Evolutionary conservation across 257 asterid genomes (phyloP).

Genomic region (Gardenia jasminoides): DNA sequence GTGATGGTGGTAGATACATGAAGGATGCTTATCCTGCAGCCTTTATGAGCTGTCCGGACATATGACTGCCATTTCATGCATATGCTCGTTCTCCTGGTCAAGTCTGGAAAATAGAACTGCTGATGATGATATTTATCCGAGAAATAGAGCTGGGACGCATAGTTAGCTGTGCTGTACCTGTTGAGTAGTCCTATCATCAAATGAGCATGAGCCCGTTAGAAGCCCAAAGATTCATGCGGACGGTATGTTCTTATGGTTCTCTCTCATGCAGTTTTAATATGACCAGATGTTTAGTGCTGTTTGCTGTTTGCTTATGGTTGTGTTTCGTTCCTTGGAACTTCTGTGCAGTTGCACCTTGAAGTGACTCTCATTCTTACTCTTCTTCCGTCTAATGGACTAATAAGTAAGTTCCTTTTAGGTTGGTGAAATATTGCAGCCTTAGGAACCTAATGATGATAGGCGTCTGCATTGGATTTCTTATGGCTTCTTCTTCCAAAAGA

Average conservation of each 20-base stretch:
- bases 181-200: slow-evolving; percentile 59
- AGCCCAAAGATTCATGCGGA: slow-evolving; percentile 58
- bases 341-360: not conserved
- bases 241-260: slow-evolving; percentile 40
- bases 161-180: slow-evolving; percentile 82
- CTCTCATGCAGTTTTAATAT: not conserved
- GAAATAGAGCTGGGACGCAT: slow-evolving; percentile 72
- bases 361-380: not conserved
- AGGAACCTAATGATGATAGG: not conserved
- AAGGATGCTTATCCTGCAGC: not conserved
- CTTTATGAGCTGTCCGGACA: not conserved
- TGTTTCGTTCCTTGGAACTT: not conserved
- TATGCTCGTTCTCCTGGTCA: slow-evolving; percentile 70
- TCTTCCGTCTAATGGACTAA: not conserved
- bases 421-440: not conserved
- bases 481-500: not conserved
- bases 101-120: slow-evolving; percentile 50
- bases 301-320: not conserved
- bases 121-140: slow-evolving; percentile 50
- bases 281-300: slow-evolving; percentile 3
- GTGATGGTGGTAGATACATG: not conserved
- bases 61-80: slow-evolving; percentile 27
- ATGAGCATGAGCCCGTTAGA: slow-evolving; percentile 69
- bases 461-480: not conserved
- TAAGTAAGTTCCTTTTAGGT: not conserved